A percentile compares a stretch with the other conserved stretches of the same genome.
Conservation (phyloP, 2,329 filamentous ascomycete genomes). For the Emergomyces pasteurianus region DNA sequence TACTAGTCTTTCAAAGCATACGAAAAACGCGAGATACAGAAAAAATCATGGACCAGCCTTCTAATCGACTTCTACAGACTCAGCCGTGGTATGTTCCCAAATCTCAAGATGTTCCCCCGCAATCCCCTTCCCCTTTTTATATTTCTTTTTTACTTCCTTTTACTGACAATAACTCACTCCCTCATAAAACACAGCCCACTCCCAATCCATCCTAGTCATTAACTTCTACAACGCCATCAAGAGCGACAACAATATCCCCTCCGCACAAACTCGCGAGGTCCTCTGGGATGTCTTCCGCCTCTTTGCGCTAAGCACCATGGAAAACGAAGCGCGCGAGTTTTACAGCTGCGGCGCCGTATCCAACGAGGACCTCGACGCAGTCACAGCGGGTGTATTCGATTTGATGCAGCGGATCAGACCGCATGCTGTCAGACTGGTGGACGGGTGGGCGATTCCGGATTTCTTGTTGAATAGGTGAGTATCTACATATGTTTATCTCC, state of each 20-base stretch:
- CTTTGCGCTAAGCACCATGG: constrained; percentile 36
- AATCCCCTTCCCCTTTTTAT: too few species aligned
- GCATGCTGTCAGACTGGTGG: constrained; percentile 41
- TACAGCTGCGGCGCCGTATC: constrained; percentile 32
- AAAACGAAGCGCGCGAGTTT: constrained; percentile 34
- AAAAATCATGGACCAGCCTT: constrained; percentile 35
- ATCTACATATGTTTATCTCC: neutral
- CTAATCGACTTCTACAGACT: constrained; percentile 17
- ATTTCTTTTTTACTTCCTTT: too few species aligned
- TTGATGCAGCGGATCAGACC: constrained; percentile 39
- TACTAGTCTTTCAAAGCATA: constrained; percentile 22
- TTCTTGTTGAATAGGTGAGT: constrained; percentile 35
- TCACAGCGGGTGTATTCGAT: constrained; percentile 32
- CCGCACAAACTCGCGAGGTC: constrained; percentile 17
- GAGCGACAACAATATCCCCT: constrained; percentile 7
- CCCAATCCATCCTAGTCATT: constrained; percentile 36
- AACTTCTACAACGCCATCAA: constrained; percentile 33
- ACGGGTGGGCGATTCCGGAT: constrained; percentile 42
- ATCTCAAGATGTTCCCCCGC: neutral
- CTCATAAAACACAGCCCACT: constrained; percentile 24
- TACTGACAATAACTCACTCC: neutral
- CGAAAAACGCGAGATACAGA: constrained; percentile 30
- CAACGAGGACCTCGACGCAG: constrained; percentile 28
- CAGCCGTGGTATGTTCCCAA: constrained; percentile 9
- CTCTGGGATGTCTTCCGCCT: constrained; percentile 36